These are phyloP conservation scores for Termitomyces heimii DNA, from an alignment of 768 basidiomycete species.

Conservation along the genomic window DNA sequence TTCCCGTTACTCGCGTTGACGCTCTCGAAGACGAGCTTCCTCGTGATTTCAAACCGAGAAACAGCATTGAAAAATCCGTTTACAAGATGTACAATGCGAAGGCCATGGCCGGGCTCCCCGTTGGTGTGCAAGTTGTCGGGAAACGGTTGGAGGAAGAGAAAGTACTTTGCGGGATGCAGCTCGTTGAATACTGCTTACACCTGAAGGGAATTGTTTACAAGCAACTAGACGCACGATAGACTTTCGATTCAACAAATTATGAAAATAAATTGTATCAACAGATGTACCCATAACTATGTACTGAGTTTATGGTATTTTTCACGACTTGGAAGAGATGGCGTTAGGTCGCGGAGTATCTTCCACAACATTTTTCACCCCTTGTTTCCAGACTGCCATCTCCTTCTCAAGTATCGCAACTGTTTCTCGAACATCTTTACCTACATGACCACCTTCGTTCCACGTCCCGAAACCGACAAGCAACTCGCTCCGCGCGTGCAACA, in stretches of 20 bases:
- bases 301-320: background rate
- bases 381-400: slow-evolving; percentile 68
- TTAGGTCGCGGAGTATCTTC: slow-evolving; percentile 29
- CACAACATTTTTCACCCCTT: slow-evolving; percentile 51
- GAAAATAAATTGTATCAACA: background rate
- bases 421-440: slow-evolving; percentile 59
- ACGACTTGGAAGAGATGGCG: background rate
- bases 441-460: slow-evolving; percentile 63
- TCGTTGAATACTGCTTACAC: slow-evolving; percentile 33
- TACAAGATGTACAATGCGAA: slow-evolving; percentile 46
- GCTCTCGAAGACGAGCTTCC: slow-evolving; percentile 33
- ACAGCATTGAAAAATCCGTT: slow-evolving; percentile 36
- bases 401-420: slow-evolving; percentile 57
- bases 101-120: slow-evolving; percentile 52
- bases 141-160: slow-evolving; percentile 59
- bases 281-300: background rate
- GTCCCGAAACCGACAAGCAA: slow-evolving; percentile 68
- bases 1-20: slow-evolving; percentile 53
- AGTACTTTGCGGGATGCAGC: slow-evolving; percentile 53
- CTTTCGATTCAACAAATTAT: background rate
- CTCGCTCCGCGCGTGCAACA: slow-evolving; percentile 56
- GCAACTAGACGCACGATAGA: slow-evolving; percentile 6
- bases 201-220: slow-evolving; percentile 20
- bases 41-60: slow-evolving; percentile 28
- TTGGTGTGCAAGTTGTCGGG: slow-evolving; percentile 58